Conservation (phyloP, 192 early-diverging fungal genomes). For the Backusella psychrophila region DNA sequence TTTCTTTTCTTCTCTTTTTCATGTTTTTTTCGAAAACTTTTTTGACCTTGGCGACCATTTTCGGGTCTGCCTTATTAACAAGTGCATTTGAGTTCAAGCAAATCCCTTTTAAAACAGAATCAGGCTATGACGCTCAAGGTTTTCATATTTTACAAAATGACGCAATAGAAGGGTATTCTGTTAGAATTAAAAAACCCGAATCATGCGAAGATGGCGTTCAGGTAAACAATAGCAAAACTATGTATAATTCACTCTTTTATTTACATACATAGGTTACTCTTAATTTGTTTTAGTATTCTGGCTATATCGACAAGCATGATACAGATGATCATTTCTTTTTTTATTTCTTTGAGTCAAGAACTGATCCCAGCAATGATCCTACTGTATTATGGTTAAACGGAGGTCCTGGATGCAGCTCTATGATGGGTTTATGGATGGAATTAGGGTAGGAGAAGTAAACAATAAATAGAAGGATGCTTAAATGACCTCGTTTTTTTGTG, state of each 20-base stretch:
- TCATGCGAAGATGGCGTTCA: constrained; percentile 33
- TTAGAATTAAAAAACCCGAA: constrained; percentile 29
- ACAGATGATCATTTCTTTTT: constrained; percentile 87
- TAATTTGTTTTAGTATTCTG: constrained; percentile 59
- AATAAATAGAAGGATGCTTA: not conserved
- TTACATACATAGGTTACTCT: not conserved
- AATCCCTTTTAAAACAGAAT: not conserved
- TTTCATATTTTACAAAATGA: constrained; percentile 12
- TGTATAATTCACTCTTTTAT: not conserved
- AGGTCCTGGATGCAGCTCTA: constrained; percentile 82
- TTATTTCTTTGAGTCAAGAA: constrained; percentile 96
- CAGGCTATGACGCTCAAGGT: not conserved
- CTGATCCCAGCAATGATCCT: constrained; percentile 71
- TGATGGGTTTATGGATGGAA: constrained; percentile 83
- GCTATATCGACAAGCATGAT: constrained; percentile 65
- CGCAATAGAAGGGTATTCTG: constrained; percentile 25
- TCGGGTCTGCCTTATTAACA: not conserved
- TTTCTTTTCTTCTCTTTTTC: not conserved
- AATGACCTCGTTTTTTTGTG: not conserved
- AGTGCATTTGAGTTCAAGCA: not conserved
- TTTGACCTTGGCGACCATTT: not conserved
- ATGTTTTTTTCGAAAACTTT: constrained; percentile 1
- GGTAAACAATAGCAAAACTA: constrained; percentile 9
- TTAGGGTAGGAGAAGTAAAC: constrained; percentile 42
- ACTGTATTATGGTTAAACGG: constrained; percentile 79